A percentile compares a stretch with the other conserved stretches of the same genome.
phyloP scores from a whole-genome alignment of 192 early-diverging fungal genomes.

The Rhizoclosmatium globosum region DNA sequence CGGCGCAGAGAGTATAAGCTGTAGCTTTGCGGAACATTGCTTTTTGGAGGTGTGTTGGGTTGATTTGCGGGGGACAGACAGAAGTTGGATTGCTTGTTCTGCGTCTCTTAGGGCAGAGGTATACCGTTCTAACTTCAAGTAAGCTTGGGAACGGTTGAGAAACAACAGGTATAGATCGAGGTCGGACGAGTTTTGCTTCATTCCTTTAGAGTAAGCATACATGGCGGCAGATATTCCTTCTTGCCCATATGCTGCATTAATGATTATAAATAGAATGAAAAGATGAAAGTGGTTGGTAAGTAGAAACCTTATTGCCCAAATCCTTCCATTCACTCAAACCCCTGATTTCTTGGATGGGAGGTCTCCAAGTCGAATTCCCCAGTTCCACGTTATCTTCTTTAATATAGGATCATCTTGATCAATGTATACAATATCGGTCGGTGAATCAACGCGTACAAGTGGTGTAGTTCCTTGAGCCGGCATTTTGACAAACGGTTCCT shows the following conservation, averaged over 20 bases:
- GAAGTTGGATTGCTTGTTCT: neutral
- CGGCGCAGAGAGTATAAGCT: neutral
- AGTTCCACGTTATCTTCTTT: neutral
- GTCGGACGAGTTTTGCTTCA: neutral
- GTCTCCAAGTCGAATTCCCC: neutral
- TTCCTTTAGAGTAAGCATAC: constrained; percentile 4
- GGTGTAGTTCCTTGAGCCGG: constrained; percentile 4
- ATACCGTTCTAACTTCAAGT: constrained; percentile 4
- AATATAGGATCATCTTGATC: neutral
- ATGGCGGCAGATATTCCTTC: constrained; percentile 3
- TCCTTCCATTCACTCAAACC: neutral
- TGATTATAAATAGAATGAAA: too few species aligned
- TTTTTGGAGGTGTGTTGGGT: too few species aligned
- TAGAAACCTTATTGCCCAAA: neutral
- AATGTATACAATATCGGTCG: constrained; percentile 7
- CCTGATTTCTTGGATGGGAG: neutral
- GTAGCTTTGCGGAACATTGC: neutral
- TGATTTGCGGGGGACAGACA: too few species aligned
- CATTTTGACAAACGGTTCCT: neutral
- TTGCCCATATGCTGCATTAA: too few species aligned
- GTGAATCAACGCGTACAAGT: constrained; percentile 12
- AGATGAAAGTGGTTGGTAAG: neutral
- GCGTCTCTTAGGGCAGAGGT: neutral
- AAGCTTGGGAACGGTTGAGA: constrained; percentile 1
- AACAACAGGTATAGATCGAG: neutral